Base-by-base conservation (phyloP, 1,139 yeast genomes). In the Chernovozyma sophiae-reginae region DNA sequence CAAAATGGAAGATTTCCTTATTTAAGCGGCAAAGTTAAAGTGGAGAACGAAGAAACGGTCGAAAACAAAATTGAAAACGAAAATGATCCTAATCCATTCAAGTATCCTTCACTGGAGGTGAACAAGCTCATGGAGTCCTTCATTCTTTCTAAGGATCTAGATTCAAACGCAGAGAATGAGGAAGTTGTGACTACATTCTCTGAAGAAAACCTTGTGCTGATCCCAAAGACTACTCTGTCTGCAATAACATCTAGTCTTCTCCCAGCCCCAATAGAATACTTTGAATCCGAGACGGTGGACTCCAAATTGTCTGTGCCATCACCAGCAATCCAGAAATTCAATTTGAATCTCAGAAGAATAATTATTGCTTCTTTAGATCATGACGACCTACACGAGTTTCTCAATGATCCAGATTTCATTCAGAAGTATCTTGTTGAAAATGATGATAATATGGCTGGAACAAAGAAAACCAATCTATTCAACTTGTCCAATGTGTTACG, bases 1-100 rank as follows among this genome's bases (percentile, higher is more conserved):
- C 77, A 82, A 44, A 62, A 74, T 12, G 79, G 84, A 13, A 66
- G 67, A 32, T 83, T 85, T 46, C 81, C 86, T 0, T 61, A 63
- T 17, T 56, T 86, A 33, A 55, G 66, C 23, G 23, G 23, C 10
- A 10, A 7, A 20, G 23, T 10, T 20, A 10, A 20, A 10, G 8
- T 7, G 10, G 10, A 20, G 8, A 6, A 20, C 23, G 8, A 7
- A 6, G 23, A 20, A 10, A 10, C 10, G 6, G 6, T 10, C 6
- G 23, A 20, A 20, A 20, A 20, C 8, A 20, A 20, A 20, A 10
- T 20, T 25, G 37, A 40, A n/a, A 32, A 35, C 3, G 37, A 31
- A 12, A 30, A 32, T 10, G 24, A 16, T 7, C 30, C 25, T 16
- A 41, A 30, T 14, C 41, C 8, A 30, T 45, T 13, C 32, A 37